A percentile compares a stretch with the other conserved stretches of the same genome.
These are phyloP conservation scores for Berkeleyomyces rouxiae DNA, from an alignment of 2,329 filamentous ascomycete species.

Conservation along the genomic window DNA sequence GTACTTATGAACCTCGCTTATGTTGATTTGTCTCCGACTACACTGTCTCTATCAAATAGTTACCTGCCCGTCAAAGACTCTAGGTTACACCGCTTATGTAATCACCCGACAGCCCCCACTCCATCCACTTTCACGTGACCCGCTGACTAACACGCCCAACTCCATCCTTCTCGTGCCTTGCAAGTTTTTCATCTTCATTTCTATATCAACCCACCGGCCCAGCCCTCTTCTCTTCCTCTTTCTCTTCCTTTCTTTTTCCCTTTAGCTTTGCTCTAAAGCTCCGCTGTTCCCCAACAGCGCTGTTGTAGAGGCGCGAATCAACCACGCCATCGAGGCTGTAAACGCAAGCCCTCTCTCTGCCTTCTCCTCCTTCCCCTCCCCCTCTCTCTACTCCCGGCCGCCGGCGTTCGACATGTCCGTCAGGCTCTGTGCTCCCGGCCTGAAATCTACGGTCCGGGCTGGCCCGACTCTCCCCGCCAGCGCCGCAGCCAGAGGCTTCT, in stretches of 20 bases:
- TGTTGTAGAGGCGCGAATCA: not conserved
- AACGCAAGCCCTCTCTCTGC: not conserved
- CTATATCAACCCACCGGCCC: not conserved
- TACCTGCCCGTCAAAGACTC: too few relatives aligned
- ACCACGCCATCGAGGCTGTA: too few relatives aligned
- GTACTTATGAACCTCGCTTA: not conserved
- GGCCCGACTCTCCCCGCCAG: not conserved
- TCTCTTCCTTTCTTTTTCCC: conserved; percentile 6
- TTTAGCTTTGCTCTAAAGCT: conserved; percentile 15
- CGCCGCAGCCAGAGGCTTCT: not conserved
- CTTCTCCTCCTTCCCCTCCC: not conserved
- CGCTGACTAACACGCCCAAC: conserved; percentile 1
- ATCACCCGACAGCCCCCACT: not conserved
- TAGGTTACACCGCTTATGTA: not conserved
- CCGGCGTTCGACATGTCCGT: not conserved
- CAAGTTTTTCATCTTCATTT: conserved; percentile 8
- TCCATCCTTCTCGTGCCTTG: conserved; percentile 8
- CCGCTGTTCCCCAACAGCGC: conserved; percentile 10
- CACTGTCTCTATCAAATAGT: too few relatives aligned
- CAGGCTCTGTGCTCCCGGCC: not conserved
- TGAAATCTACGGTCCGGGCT: not conserved
- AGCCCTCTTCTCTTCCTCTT: not conserved
- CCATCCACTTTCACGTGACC: not conserved
- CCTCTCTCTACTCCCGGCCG: not conserved
- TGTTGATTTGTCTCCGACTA: not conserved